These are phyloP conservation scores for Mucor circinelloides DNA, from an alignment of 371 early-diverging fungal species.

Conservation along the genomic window DNA sequence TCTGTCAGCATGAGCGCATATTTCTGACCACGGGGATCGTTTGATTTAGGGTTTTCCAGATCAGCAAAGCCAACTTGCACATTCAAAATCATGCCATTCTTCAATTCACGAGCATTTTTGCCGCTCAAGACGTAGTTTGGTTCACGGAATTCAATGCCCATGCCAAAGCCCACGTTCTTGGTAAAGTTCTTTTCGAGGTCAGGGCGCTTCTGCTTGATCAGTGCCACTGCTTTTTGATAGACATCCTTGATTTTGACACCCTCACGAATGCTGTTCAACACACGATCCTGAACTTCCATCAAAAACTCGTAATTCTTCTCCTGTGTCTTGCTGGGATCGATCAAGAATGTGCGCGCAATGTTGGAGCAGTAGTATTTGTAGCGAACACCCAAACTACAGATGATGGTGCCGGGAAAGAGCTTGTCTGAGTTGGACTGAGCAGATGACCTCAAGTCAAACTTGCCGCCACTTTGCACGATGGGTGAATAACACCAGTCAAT, in stretches of 20 bases:
- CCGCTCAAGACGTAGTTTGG: conserved; percentile 71
- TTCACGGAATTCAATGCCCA: conserved; percentile 96
- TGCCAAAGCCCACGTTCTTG: conserved; percentile 90
- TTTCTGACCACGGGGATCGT: conserved; percentile 66
- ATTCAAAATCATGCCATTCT: conserved; percentile 86
- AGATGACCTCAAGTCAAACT: conserved; percentile 84
- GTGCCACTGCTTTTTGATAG: conserved; percentile 69
- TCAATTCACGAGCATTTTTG: conserved; percentile 71
- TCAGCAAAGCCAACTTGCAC: conserved; percentile 87
- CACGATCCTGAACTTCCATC: conserved; percentile 78
- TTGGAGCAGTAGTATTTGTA: conserved; percentile 95
- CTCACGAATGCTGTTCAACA: conserved; percentile 72
- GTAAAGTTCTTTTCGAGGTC: conserved; percentile 84
- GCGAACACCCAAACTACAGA: conserved; percentile 92
- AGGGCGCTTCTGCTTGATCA: conserved; percentile 78
- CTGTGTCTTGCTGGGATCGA: conserved; percentile 88
- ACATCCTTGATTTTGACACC: conserved; percentile 81
- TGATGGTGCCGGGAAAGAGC: conserved; percentile 86
- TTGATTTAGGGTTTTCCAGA: conserved; percentile 72
- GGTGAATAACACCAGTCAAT: conserved; percentile 96
- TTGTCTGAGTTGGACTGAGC: conserved; percentile 74
- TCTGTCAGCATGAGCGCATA: conserved; percentile 88
- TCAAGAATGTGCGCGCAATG: conserved; percentile 90
- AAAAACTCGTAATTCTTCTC: conserved; percentile 92
- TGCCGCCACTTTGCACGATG: conserved; percentile 96